phyloP scores from a whole-genome alignment of 768 basidiomycete species.

The Mycena kentingensis region DNA sequence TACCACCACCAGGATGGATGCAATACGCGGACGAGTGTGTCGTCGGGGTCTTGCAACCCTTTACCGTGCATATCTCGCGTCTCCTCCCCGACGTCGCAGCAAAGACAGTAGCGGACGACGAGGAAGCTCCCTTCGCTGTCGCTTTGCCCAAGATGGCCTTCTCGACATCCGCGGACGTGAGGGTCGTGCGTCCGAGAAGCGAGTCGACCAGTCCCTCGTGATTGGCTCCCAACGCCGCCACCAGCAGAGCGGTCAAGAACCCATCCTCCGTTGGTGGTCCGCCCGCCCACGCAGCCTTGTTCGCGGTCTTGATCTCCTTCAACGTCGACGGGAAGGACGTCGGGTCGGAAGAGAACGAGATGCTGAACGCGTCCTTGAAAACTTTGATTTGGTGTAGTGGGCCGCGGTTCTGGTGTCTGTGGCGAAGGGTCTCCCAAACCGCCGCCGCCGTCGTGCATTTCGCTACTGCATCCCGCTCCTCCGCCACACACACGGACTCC shows the following conservation, averaged over 20 bases:
- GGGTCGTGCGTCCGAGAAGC: background rate
- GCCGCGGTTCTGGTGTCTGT: background rate
- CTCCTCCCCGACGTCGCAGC: background rate
- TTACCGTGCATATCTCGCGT: background rate
- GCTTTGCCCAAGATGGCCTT: background rate
- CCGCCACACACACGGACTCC: background rate
- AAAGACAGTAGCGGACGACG: background rate
- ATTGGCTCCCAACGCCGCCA: background rate
- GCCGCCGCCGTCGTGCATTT: background rate
- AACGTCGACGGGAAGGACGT: background rate
- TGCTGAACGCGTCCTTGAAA: background rate
- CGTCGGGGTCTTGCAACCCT: background rate
- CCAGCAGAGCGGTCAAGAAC: background rate
- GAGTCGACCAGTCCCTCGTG: background rate
- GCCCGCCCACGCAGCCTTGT: background rate
- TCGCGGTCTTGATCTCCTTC: background rate
- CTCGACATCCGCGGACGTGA: background rate
- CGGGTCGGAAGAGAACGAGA: background rate
- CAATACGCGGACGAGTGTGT: background rate
- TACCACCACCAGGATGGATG: background rate
- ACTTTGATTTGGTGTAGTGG: background rate
- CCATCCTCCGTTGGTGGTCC: background rate
- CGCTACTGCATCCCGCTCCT: background rate
- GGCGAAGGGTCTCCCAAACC: background rate
- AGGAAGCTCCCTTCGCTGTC: too few relatives aligned